These are phyloP conservation scores for Hypoxylon subgilvum DNA, from an alignment of 495 filamentous ascomycete genomes.

Conservation along the genomic window DNA sequence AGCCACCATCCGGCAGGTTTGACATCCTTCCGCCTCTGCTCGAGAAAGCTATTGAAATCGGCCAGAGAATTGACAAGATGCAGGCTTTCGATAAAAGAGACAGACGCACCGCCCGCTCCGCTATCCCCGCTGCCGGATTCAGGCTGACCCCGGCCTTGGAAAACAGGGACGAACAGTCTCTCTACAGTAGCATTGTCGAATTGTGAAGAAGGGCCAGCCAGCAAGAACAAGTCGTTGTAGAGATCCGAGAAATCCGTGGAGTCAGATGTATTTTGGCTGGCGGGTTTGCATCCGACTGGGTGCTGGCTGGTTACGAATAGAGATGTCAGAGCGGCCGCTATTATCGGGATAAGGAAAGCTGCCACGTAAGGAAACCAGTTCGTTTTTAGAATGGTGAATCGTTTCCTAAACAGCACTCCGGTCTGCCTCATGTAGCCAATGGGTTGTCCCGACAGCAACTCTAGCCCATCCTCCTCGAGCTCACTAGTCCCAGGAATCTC, in stretches of 20 bases:
- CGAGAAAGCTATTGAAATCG: constrained; percentile 71
- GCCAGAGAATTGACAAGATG: constrained; percentile 66
- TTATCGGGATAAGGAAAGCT: constrained; percentile 74
- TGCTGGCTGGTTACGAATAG: constrained; percentile 68
- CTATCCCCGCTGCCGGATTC: not conserved
- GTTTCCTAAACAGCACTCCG: constrained; percentile 76
- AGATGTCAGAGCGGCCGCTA: constrained; percentile 76
- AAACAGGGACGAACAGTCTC: constrained; percentile 53
- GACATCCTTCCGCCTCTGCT: constrained; percentile 65
- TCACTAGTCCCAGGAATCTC: constrained; percentile 23
- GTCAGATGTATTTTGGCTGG: constrained; percentile 31
- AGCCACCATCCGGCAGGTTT: constrained; percentile 80
- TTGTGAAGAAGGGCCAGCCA: constrained; percentile 65
- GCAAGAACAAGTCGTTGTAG: constrained; percentile 54
- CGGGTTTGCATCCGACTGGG: constrained; percentile 63
- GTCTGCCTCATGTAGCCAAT: constrained; percentile 70
- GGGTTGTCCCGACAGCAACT: constrained; percentile 70
- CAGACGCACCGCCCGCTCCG: constrained; percentile 5
- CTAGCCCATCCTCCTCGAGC: constrained; percentile 46
- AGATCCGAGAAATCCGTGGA: constrained; percentile 32
- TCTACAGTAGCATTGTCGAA: constrained; percentile 51
- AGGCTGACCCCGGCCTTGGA: constrained; percentile 19
- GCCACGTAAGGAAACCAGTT: constrained; percentile 76
- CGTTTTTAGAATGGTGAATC: constrained; percentile 73
- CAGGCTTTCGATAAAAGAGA: constrained; percentile 48